These are phyloP conservation scores for Glarea lozoyensis DNA, from an alignment of 495 filamentous ascomycete species.

Conservation along the genomic window DNA sequence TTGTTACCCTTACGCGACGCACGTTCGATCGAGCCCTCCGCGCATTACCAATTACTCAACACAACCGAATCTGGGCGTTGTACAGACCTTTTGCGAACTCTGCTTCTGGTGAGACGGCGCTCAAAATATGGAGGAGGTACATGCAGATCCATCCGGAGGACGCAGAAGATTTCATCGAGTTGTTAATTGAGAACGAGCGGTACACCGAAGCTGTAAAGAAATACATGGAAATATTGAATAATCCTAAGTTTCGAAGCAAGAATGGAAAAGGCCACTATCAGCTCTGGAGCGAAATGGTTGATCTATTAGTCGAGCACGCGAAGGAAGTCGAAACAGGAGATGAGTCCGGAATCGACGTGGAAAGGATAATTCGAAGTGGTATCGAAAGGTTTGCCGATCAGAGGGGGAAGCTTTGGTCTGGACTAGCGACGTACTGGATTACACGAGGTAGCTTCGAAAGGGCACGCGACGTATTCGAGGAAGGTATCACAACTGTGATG, in stretches of 20 bases:
- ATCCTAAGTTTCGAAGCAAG: conserved; percentile 85
- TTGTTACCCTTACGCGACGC: conserved; percentile 81
- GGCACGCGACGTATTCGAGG: conserved; percentile 89
- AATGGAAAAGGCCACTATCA: conserved; percentile 91
- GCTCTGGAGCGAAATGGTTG: conserved; percentile 98
- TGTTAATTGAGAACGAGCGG: conserved; percentile 70
- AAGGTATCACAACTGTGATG: conserved; percentile 97
- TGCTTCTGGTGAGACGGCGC: conserved; percentile 80
- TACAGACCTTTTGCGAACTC: conserved; percentile 91
- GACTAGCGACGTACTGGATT: conserved; percentile 95
- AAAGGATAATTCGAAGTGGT: conserved; percentile 87
- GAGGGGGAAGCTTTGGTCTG: conserved; percentile 92
- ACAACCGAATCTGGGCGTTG: conserved; percentile 92
- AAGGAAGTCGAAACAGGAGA: conserved; percentile 74
- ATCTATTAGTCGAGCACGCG: conserved; percentile 85
- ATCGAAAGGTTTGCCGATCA: conserved; percentile 92
- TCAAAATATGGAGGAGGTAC: conserved; percentile 91
- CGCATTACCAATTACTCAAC: conserved; percentile 92
- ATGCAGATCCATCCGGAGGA: conserved; percentile 98
- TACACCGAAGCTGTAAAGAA: conserved; percentile 90
- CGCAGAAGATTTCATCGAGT: conserved; percentile 86
- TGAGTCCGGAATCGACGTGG: conserved; percentile 78
- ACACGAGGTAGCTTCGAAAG: conserved; percentile 82
- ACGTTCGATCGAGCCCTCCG: conserved; percentile 93
- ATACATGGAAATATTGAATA: conserved; percentile 91